Conservation (phyloP, 2,329 filamentous ascomycete genomes). For the Alternaria gaisen region DNA sequence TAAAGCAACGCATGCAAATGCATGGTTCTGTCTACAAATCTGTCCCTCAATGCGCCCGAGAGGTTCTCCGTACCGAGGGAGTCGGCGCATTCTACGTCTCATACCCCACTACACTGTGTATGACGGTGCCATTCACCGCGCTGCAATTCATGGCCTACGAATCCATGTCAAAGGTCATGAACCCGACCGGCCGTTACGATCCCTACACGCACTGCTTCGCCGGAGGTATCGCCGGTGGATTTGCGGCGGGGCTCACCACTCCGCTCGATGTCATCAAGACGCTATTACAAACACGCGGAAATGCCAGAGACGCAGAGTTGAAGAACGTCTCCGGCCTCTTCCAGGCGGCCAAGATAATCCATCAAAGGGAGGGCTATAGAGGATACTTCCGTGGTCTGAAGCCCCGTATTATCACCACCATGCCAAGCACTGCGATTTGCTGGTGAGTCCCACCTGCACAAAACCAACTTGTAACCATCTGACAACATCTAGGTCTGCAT, state of each 20-base stretch:
- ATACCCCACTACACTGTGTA: conserved; percentile 95
- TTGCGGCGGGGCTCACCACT: conserved; percentile 92
- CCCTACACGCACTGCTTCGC: conserved; percentile 93
- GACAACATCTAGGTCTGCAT: conserved; percentile 63
- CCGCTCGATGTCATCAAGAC: conserved; percentile 99
- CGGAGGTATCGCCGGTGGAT: conserved; percentile 89
- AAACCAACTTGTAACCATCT: conserved; percentile 6
- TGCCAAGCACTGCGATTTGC: conserved; percentile 99
- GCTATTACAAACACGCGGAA: conserved; percentile 90
- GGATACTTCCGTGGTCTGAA: conserved; percentile 95
- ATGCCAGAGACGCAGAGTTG: conserved; percentile 80
- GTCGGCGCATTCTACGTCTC: conserved; percentile 95
- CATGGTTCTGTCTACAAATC: conserved; percentile 93
- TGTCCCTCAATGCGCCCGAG: conserved; percentile 84
- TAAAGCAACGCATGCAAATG: conserved; percentile 99
- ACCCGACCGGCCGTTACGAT: conserved; percentile 85
- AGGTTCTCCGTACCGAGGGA: conserved; percentile 88
- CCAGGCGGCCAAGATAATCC: conserved; percentile 81
- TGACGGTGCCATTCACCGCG: conserved; percentile 98
- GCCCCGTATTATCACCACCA: conserved; percentile 91
- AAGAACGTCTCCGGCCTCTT: conserved; percentile 83
- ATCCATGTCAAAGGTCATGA: conserved; percentile 92
- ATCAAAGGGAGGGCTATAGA: conserved; percentile 80
- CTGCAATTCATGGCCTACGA: conserved; percentile 98
- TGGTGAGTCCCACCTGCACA: conserved; percentile 68